Evolutionary conservation across 805 yeast genomes (phyloP).

Genomic region (Alloascoidea hylecoeti): DNA sequence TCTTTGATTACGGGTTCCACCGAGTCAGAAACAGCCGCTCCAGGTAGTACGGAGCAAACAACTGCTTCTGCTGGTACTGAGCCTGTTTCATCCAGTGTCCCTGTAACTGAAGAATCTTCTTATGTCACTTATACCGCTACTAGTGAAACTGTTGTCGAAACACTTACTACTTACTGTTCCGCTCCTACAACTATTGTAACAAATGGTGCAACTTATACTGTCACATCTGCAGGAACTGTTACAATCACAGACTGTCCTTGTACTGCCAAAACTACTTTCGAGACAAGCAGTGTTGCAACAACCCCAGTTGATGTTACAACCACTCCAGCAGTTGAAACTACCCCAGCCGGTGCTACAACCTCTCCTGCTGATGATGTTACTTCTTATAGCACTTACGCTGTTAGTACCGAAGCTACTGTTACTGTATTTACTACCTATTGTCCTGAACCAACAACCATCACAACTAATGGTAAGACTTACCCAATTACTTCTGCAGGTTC

Average conservation of each 20-base stretch:
- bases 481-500: neutral
- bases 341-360: no score
- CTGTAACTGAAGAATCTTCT: no score
- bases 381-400: neutral
- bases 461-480: slow-evolving; percentile 1
- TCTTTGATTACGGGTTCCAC: no score
- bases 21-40: no score
- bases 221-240: neutral
- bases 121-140: neutral
- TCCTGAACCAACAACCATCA: neutral
- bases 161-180: neutral
- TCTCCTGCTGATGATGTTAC: neutral
- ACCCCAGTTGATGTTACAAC: no score
- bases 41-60: no score
- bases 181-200: neutral
- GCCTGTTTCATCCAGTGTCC: no score
- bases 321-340: no score
- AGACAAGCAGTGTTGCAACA: no score
- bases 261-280: no score
- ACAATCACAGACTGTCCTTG: no score
- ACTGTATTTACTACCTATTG: neutral
- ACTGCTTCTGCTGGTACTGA: no score
- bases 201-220: neutral
- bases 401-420: neutral
- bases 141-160: neutral